Evolutionary conservation across 345 rosid genomes (phyloP), one percentile per base, ranked within the genome.

Genomic region (Eucalyptus sideroxylon): DNA sequence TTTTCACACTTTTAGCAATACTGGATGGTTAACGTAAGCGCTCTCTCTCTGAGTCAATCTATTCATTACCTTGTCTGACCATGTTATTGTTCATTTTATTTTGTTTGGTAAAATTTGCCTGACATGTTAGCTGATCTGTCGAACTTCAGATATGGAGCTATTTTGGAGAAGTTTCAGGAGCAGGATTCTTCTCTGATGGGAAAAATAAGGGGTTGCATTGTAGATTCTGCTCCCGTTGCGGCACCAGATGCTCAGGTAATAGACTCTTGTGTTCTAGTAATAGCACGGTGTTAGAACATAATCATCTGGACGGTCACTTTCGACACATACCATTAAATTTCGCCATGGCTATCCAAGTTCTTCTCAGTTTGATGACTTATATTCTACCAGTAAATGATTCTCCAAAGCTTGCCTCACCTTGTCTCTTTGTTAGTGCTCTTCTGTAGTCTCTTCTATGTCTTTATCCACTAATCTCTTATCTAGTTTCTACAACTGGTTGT

Each of bases 141-240:
- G 60, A 45, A 60, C 67, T 89, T 56, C 92, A 98, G 99, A 85
- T 98, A 98, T 93, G 99, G 99, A 90, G 99, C 92, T 87, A 95
- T 98, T 89, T 91, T 98, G 88, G 99, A 97, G 91, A 96, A 93
- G 94, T 96, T 98, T 91, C 98, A 96, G 91, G 93, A 94, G 92
- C 94, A 95, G 91, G 97, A 97, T 94, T 93, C 96, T 50, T 92
- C 95, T 67, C 89, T 96, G 90, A 90, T 93, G 88, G 92, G 94
- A 92, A 95, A 93, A 82, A 98, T 98, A 89, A 95, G 92, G 91
- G 99, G 99, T 59, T 98, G 99, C 93, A 93, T 98, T 69, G 97
- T 98, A 40, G 99, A 98, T 93, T 98, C 99, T 90, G 99, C 99
- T 82, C 99, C 99, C 53, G 99, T 96, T 88, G 99, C 99, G 23